Conservation (phyloP, 495 filamentous ascomycete genomes). For the Clavariopsis aquatica region DNA sequence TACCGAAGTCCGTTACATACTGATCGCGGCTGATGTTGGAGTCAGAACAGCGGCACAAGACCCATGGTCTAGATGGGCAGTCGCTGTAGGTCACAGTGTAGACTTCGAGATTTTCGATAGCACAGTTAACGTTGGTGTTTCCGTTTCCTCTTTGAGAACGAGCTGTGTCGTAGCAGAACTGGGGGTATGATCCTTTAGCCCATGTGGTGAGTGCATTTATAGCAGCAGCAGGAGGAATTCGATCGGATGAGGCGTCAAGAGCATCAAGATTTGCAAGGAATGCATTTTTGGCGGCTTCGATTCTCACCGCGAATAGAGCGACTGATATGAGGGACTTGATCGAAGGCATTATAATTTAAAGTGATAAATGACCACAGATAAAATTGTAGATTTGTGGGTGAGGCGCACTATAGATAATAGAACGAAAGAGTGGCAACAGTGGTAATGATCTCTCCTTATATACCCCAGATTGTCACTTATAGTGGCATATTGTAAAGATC, state of each 20-base stretch:
- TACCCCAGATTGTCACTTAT: not conserved
- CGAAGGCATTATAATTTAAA: not conserved
- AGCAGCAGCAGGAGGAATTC: not conserved
- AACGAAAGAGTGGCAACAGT: not conserved
- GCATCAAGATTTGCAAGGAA: not conserved
- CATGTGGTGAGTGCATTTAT: not conserved
- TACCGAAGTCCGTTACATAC: not conserved
- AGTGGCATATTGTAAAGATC: not conserved
- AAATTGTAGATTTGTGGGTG: not conserved
- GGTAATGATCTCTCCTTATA: not conserved
- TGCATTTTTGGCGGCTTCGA: not conserved
- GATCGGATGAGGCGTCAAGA: slow-evolving; percentile 1
- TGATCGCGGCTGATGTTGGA: slow-evolving; percentile 1
- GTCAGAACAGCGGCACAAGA: slow-evolving; percentile 4
- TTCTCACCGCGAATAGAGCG: not conserved
- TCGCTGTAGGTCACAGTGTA: slow-evolving; percentile 7
- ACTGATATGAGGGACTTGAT: not conserved
- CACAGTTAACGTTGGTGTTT: slow-evolving; percentile 5
- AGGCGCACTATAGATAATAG: not conserved
- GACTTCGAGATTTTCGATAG: not conserved
- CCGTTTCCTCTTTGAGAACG: not conserved
- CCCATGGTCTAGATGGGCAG: slow-evolving; percentile 6
- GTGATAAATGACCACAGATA: not conserved
- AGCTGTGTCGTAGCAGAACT: slow-evolving; percentile 4
- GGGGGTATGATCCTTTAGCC: slow-evolving; percentile 8